Base-by-base conservation (phyloP, 2,329 filamentous ascomycete genomes). In the Drechslerella dactyloides region DNA sequence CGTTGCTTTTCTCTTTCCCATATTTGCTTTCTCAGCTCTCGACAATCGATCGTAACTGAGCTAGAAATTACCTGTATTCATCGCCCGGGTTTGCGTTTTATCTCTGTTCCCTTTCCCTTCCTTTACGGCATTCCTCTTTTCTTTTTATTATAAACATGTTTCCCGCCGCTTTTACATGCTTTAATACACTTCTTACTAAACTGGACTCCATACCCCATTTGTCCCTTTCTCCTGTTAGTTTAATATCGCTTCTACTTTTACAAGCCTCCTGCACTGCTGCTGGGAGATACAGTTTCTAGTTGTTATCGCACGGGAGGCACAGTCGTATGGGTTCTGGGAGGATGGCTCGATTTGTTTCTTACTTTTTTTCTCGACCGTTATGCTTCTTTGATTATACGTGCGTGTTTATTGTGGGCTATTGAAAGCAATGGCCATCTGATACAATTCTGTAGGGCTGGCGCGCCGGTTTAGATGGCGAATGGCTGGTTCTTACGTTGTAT, bases 1-100 rank as follows among this genome's bases (percentile, higher is more conserved):
- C 51, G 33, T 40, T 64, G 58, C 52, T 53, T 10, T 46, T 23
- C 30, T 63, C 8, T 70, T 70, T 15, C 15, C 30, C 55, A 40
- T 13, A 37, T 53, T 30, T 30, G 10, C 10, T n/a, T 17, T 30
- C 30, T 19, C 23, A 2, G 13, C 23, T 11, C 30, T 10, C 11
- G 10, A 5, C 24, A 7, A 2, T 2, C 50, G 15, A 19, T 48
- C 2, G 44, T 5, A 15, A 3, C 17, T 21, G 44, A 17, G 8
- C 8, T 19, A 11, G 44, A 10, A 2, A 48, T 17, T 44, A n/a
- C 5, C 15, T 21, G 4, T 23, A 70, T 70, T 44, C 53, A 55
- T 62, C 50, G 30, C 37, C 52, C 52, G 58, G 33, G 54, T 57
- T 37, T 52, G 57, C 44, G 48, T 44, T 54, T 19, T 37, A 27